phyloP scores from a whole-genome alignment of 1,284 basidiomycete genomes.

The Tausonia pullulans region DNA sequence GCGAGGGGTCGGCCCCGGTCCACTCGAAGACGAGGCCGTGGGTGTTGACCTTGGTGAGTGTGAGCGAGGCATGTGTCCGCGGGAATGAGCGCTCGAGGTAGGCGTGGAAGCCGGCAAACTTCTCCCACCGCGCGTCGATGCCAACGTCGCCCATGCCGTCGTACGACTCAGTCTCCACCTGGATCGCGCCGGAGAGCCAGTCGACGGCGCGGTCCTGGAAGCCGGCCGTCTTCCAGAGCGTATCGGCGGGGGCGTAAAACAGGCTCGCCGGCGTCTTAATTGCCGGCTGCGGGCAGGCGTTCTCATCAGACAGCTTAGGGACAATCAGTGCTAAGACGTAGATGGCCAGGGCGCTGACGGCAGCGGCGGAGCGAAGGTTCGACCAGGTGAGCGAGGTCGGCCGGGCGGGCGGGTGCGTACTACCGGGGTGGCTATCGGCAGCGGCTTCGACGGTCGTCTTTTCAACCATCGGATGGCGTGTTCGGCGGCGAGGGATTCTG shows the following conservation, averaged over 20 bases:
- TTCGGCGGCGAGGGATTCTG: too few species aligned
- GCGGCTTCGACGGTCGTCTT: too few species aligned
- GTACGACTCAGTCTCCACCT: constrained; percentile 20
- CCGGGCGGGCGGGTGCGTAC: too few species aligned
- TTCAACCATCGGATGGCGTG: too few species aligned
- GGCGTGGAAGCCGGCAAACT: constrained; percentile 31
- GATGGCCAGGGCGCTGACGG: too few species aligned
- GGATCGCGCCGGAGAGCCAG: not conserved
- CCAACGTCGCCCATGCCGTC: constrained; percentile 34
- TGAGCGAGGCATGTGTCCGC: constrained; percentile 33
- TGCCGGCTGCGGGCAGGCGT: not conserved
- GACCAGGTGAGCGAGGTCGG: too few species aligned
- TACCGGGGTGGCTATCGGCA: too few species aligned
- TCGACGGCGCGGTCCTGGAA: not conserved
- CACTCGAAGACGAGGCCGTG: constrained; percentile 56
- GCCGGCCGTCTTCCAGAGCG: not conserved
- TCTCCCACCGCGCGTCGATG: constrained; percentile 33
- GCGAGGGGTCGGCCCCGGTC: constrained; percentile 44
- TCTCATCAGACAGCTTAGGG: not conserved
- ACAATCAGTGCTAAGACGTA: too few species aligned
- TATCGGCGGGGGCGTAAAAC: not conserved
- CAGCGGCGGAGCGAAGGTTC: too few species aligned
- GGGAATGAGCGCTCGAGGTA: constrained; percentile 35
- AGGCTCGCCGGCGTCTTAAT: not conserved
- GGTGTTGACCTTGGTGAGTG: constrained; percentile 49